Evolutionary conservation across 306 rosid species (phyloP), one percentile per base, ranked within the genome.

Genomic region (Dalbergia cochinchinensis): DNA sequence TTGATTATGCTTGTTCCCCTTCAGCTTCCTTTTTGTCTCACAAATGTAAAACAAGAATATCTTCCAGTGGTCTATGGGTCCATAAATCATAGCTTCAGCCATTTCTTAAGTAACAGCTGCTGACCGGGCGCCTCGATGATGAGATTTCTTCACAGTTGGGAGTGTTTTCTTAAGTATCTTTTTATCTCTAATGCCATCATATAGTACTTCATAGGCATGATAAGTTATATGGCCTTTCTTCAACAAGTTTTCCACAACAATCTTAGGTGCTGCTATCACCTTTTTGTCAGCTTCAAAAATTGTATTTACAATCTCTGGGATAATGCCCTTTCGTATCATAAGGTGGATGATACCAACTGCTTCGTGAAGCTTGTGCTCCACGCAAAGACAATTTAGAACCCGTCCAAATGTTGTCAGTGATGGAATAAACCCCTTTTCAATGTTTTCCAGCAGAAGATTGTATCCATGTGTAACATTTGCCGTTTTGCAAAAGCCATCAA

Each of bases 251-350:
- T 94, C 95, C 26, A 94, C 94, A 73, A 94, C 88, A 87, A 92
- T 92, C 88, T 94, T 94, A 53, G 98, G 98, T 6, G 97, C 95
- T 7, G 97, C 98, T 67, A 91, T 81, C 69, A 77, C 90, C 86
- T 80, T 92, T 86, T 94, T 94, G 78, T 90, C 97, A 78, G 90
- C 89, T 78, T 88, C 94, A 76, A 92, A 92, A 65, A 94, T 91
- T 75, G 94, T 79, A 86, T 86, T 73, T 22, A 92, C 98, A 70
- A 79, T 84, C 70, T 92, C 93, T 22, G 97, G 97, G 72, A 92
- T 90, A 59, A 92, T 88, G 78, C 85, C 95, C 68, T 90, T 88
- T 67, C 53, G 75, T 74, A 94, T 87, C 99, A 94, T 92, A 71
- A 91, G 91, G 84, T 83, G 87, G 79, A 92, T 88, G 62, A 91